Base-by-base conservation (phyloP, 2,329 filamentous ascomycete genomes). In the Penicillium janthinellum region DNA sequence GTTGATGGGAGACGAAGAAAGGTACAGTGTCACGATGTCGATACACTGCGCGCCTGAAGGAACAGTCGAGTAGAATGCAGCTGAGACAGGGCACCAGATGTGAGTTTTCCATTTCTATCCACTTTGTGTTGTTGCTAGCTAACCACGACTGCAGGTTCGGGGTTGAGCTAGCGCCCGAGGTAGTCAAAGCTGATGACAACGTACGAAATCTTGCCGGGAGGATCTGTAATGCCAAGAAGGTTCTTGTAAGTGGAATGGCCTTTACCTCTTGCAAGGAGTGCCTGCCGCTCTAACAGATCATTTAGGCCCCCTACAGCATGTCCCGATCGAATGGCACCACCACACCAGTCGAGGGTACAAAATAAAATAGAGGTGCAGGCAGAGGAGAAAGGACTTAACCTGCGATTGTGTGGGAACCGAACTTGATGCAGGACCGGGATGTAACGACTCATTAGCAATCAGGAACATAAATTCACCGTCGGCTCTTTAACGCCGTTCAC, bases 221-320 rank as follows among this genome's bases (percentile, higher is more conserved):
- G 71, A 91, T 99, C 64, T 95, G 90, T 75, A 96, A 96, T 74
- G 95, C 95, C 38, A 97, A 97, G 82, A 91, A 93, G 78, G 95
- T 96, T 65, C 77, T 98, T 78, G 92, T 96, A 81, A 80, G 90
- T 84, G 17, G 20, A 31, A 8, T 38, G 12, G 10, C 25, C 34
- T 3, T n/a, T 25, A 7, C 17, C 7, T 45, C 42, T 10, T 10
- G 11, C 17, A 22, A 15, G 4, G 28, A 25, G 17, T 7, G 3
- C 7, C 3, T 10, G 39, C 48, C 25, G 37, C 14, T 20, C 41
- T 58, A 34, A 45, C 38, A 5, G 17, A 20, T 22, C n/a, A 34
- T 17, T 65, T 63, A 90, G 88, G 88, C 88, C 48, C 88, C 88
- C 0, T 90, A 90, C 69, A 90, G 86, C 71, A 88, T 90, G 86